Base-by-base conservation (phyloP, 768 basidiomycete genomes). In the Lactifluus rugatus region DNA sequence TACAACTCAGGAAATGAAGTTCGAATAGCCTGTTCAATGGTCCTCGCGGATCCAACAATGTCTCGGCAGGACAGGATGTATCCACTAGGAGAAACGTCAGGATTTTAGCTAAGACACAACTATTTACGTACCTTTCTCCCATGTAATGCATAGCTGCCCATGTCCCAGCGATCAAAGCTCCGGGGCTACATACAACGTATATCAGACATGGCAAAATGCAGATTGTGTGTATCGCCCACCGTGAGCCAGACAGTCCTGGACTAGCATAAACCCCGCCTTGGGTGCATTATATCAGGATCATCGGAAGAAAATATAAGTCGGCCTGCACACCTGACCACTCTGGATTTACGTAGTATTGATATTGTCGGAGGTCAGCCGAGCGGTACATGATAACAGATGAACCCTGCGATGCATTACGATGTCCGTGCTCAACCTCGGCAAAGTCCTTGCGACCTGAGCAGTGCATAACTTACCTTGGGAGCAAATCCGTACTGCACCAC, bases 81-180 rank as follows among this genome's bases (percentile, higher is more conserved):
- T 11, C 95, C 95, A 32, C 89, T 93, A 65, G 44, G 45, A 34
- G 7, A 23, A 21, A 56, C 10, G 61, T 51, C 21, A 58, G 42
- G 5, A 36, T 31, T 21, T 48, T 47, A 56, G 21, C 28, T 16
- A 47, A 25, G 47, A 37, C 21, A 32, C 25, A 7, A 41, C 32
- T 41, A 11, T 54, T 39, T 19, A 76, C 85, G 52, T 67, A 93
- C 90, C 86, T 78, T 59, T 84, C 77, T 28, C 95, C 95, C 75
- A 97, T 86, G 69, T 90, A 83, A 62, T 95, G 88, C 84, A 99
- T 86, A 2, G 93, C 92, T 7, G 95, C 95, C 93, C 93, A 99
- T 28, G 93, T 85, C 47, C 90, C 95, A 25, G 95, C 95, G 59
- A 99, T 86, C 60, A 97, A 74, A 0, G 93, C 84, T 6, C 95